Evolutionary conservation across 2,329 filamentous ascomycete species (phyloP).

Genomic region (Coleophoma cylindrospora): DNA sequence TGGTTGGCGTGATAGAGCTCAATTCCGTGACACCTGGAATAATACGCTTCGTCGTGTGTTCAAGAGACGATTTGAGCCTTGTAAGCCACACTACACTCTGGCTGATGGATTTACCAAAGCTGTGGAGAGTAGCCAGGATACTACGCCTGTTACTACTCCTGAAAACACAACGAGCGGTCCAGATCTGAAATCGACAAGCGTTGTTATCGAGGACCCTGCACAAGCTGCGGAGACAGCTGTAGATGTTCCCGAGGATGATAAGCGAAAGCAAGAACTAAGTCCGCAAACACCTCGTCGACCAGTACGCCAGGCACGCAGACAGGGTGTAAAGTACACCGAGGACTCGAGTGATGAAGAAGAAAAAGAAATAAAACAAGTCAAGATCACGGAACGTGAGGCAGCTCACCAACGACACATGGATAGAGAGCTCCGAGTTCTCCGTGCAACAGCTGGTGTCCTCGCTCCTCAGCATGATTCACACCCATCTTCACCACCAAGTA

Average conservation of each 20-base stretch:
- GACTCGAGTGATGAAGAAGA: not conserved
- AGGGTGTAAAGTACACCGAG: not conserved
- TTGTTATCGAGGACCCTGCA: not conserved
- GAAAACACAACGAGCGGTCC: not conserved
- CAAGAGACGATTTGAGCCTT: constrained; percentile 39
- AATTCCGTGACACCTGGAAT: constrained; percentile 75
- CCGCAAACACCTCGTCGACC: not conserved
- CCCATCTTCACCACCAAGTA: constrained; percentile 8
- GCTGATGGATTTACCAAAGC: not conserved
- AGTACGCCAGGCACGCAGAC: not conserved
- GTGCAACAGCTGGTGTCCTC: constrained; percentile 21
- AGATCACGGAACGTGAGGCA: constrained; percentile 1
- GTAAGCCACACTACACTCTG: constrained; percentile 4
- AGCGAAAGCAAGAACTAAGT: not conserved
- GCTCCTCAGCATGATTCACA: constrained; percentile 3
- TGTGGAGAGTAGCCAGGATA: no score
- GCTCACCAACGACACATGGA: constrained; percentile 6
- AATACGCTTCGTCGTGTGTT: constrained; percentile 65
- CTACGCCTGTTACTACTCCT: not conserved
- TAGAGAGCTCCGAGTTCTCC: constrained; percentile 20
- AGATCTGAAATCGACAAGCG: not conserved
- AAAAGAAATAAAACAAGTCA: not conserved
- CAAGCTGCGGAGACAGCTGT: not conserved
- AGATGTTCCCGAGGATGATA: not conserved
- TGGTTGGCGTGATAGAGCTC: constrained; percentile 76